A percentile compares a stretch with the other conserved stretches of the same genome.
These are phyloP conservation scores for Endotrypanum monterogeii DNA, from an alignment of 208 protist genomes.

Conservation along the genomic window DNA sequence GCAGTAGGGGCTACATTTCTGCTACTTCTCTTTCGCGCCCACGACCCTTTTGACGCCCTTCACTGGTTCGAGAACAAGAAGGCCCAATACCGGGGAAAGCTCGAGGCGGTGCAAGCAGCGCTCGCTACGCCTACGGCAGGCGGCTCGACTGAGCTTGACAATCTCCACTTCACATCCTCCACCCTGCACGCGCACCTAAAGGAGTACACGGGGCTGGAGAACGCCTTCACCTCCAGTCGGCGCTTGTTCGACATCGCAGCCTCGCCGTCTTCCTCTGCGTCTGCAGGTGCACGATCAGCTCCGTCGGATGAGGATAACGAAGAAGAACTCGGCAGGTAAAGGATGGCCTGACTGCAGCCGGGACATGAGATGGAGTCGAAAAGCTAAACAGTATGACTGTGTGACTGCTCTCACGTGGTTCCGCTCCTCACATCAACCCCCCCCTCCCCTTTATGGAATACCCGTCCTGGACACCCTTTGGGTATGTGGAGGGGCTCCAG, in stretches of 20 bases:
- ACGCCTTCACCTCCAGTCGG: conserved; percentile 69
- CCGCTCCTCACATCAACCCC: neutral
- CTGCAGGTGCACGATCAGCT: neutral
- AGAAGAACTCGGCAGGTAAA: neutral
- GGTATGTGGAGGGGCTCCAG: neutral
- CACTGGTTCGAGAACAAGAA: conserved; percentile 95
- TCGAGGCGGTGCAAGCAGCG: conserved; percentile 21
- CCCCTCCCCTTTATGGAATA: neutral
- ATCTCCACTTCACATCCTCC: conserved; percentile 65
- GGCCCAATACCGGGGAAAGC: conserved; percentile 15
- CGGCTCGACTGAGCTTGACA: conserved; percentile 43
- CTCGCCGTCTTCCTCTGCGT: neutral
- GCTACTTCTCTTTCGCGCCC: conserved; percentile 94
- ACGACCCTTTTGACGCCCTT: conserved; percentile 92
- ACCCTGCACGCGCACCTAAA: conserved; percentile 54
- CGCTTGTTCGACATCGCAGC: conserved; percentile 49
- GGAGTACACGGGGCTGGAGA: conserved; percentile 65
- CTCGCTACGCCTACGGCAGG: conserved; percentile 13
- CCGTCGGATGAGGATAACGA: neutral
- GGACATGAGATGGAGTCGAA: neutral
- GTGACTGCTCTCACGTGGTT: neutral
- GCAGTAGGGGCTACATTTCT: conserved; percentile 95
- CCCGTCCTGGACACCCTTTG: neutral
- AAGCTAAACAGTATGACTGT: neutral
- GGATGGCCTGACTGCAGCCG: neutral